Base-by-base conservation (phyloP, 345 rosid species). In the Dimocarpus longan region DNA sequence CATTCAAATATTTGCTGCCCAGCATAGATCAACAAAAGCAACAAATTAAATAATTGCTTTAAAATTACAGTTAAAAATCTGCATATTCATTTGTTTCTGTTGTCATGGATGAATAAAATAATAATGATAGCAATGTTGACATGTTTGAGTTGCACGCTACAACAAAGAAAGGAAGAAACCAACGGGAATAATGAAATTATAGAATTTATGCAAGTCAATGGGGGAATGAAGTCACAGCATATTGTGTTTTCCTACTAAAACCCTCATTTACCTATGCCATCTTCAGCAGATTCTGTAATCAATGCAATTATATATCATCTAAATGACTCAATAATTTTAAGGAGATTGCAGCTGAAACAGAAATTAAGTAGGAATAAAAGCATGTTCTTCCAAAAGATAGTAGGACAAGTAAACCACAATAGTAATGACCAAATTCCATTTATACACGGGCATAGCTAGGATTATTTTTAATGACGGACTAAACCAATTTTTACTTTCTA, bases 1-100 rank as follows among this genome's bases (percentile, higher is more conserved):
- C 90, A 16, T 73, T 83, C 76, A 89, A 82, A 95, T 93, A 72
- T 87, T 87, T 22, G 80, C 83, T 28, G 88, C 75, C 90, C 99
- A 92, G 93, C 92, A 76, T 60, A 39, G 39, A 66, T 22, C 24
- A 42, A n/a, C n/a, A n/a, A n/a, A n/a, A n/a, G n/a, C n/a, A n/a
- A n/a, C n/a, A n/a, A n/a, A n/a, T n/a, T n/a, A n/a, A 13, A 52
- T 56, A 21, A 43, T 24, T 46, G 43, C 12, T 37, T 46, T 48
- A 11, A 21, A 46, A 70, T 48, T 26, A 70, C 43, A 52, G 44
- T 13, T 21, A 54, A 63, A 15, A 28, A 40, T 39, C 46, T 22
- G 42, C 24, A 71, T 32, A 71, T 19, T 5, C 46, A 48, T 70
- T 48, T 28, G 22, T 3, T 24, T 52, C 12, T 54, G 26, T 32